Evolutionary conservation across 2,329 filamentous ascomycete genomes (phyloP), one percentile per base, ranked within the genome.

Genomic region (Phialemoniopsis sp.): DNA sequence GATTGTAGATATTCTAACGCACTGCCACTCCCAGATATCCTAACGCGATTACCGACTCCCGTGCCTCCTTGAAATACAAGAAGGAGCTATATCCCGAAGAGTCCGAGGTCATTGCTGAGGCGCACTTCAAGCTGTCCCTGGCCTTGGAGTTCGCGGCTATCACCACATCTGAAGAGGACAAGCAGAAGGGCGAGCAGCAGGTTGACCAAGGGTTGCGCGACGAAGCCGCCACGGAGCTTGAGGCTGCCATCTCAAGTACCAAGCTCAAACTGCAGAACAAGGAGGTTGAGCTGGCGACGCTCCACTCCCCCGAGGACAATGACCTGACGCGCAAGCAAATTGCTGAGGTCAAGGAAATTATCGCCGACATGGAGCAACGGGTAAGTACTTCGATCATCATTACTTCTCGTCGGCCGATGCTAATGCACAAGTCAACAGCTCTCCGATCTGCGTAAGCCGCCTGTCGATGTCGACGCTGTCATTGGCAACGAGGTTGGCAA

Each of bases 91-190:
- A 88, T 57, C 76, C 87, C 0, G 74, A 84, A 36, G 88, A 94
- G 46, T 89, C 87, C 13, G 86, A 89, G 51, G 76, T 94, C 37
- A 77, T 97, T 41, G 91, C 93, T 32, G 93, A 98, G 68, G 91
- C 88, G 13, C 89, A 98, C 67, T 98, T 87, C 71, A 97, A 96
- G 66, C 82, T 98, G 18, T 95, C 91, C 1, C 78, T 98, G 13
- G 93, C 93, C 1, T 76, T 98, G 19, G 93, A 98, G 58, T 97
- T 97, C 52, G 88, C 88, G 4, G 93, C 89, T 0, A 80, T 93
- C 34, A 87, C 82, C 6, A 73, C 71, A 14, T 72, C 77, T 2
- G 76, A 76, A 13, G 72, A 76, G 33, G 64, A 67, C 15, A 64
- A 66, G n/a, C 60, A 60, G 12, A 62, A 63, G 21, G 62, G 40